phyloP scores from a whole-genome alignment of 768 basidiomycete species.

The Arthromyces matolae region DNA sequence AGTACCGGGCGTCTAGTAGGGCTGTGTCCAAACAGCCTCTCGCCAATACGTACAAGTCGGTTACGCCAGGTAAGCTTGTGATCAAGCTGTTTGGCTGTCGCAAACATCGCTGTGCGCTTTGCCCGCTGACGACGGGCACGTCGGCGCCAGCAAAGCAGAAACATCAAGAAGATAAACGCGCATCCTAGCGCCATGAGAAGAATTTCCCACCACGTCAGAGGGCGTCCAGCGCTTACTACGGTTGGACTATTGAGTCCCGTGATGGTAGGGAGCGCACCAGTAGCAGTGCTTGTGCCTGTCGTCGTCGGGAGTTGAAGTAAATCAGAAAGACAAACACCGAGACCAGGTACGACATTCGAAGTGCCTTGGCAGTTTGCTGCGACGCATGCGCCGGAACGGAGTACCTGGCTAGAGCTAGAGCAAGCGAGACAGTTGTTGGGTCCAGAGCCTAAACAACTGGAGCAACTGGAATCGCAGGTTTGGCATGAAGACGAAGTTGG shows the following conservation, averaged over 20 bases:
- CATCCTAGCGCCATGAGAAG: slow-evolving; percentile 79
- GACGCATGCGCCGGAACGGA: slow-evolving; percentile 63
- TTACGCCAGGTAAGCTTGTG: slow-evolving; percentile 49
- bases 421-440: slow-evolving; percentile 71
- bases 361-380: slow-evolving; percentile 56
- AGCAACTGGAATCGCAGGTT: slow-evolving; percentile 71
- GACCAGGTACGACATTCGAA: slow-evolving; percentile 56
- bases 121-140: slow-evolving; percentile 66
- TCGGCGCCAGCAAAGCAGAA: slow-evolving; percentile 68
- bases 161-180: slow-evolving; percentile 67
- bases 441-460: slow-evolving; percentile 72
- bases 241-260: slow-evolving; percentile 58
- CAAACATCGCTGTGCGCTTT: slow-evolving; percentile 63
- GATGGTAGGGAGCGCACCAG: slow-evolving; percentile 49
- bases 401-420: slow-evolving; percentile 55
- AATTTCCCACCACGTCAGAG: slow-evolving; percentile 80
- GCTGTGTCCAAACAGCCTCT: slow-evolving; percentile 52
- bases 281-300: slow-evolving; percentile 43
- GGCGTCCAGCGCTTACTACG: slow-evolving; percentile 22
- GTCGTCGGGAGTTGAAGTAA: slow-evolving; percentile 52
- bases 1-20: slow-evolving; percentile 15
- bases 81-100: slow-evolving; percentile 52
- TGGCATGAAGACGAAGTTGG: slow-evolving; percentile 58
- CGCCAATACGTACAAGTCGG: slow-evolving; percentile 54
- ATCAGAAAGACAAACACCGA: slow-evolving; percentile 79